Evolutionary conservation across 805 yeast species (phyloP).

Genomic region (Teunomyces funiuensis): DNA sequence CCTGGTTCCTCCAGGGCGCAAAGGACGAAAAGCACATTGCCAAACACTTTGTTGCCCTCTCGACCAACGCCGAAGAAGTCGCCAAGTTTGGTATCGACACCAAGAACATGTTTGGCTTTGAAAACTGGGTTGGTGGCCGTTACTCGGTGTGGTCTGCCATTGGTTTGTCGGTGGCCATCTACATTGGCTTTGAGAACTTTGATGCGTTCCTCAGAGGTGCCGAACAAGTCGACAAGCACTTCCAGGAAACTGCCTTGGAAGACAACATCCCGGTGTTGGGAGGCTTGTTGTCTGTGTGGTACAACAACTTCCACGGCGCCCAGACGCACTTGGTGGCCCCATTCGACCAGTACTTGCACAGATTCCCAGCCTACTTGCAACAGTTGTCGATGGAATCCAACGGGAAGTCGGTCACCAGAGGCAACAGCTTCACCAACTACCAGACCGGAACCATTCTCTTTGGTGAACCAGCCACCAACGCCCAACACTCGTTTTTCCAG

Average conservation of each 20-base stretch:
- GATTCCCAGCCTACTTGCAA: conserved; percentile 99
- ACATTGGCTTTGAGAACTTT: conserved; percentile 94
- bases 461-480: conserved; percentile 98
- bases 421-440: conserved; percentile 86
- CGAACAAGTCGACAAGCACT: conserved; percentile 94
- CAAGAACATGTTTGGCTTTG: conserved; percentile 97
- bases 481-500: conserved; percentile 99
- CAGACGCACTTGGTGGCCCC: conserved; percentile 99
- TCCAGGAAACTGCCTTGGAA: conserved; percentile 78
- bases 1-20: conserved; percentile 83
- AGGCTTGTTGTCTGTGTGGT: conserved; percentile 95
- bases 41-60: conserved; percentile 95
- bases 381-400: conserved; percentile 98
- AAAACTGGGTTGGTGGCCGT: conserved; percentile 99
- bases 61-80: conserved; percentile 90
- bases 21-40: conserved; percentile 74
- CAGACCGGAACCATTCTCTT: conserved; percentile 94
- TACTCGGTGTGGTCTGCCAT: conserved; percentile 99
- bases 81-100: conserved; percentile 95
- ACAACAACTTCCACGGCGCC: conserved; percentile 96
- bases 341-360: conserved; percentile 96
- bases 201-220: conserved; percentile 94
- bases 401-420: conserved; percentile 96
- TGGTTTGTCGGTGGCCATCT: conserved; percentile 92
- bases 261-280: conserved; percentile 91